Base-by-base conservation (phyloP, 176 grass and related monocot species). In the Aegilops speltoides region DNA sequence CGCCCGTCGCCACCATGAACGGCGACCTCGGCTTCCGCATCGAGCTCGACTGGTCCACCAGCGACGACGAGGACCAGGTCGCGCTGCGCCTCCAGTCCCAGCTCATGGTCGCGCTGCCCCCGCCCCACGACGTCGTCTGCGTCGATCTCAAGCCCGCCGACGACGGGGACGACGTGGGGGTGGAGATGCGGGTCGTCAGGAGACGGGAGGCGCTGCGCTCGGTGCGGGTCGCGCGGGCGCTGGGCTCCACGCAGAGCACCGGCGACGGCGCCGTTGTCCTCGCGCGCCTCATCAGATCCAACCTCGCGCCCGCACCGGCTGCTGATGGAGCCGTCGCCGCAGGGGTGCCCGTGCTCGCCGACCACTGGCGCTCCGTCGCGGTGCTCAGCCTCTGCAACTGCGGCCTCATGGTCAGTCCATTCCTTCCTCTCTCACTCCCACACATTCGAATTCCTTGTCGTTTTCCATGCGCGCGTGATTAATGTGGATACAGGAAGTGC, bases 1-100 rank as follows among this genome's bases (percentile, higher is more conserved):
- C 86, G 5, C 81, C 81, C 43, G 65, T 80, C 25, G 66, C 90
- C 24, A 76, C 85, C 68, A 71, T 69, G 2, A 63, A 83, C 72
- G 67, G 69, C 13, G 90, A 96, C 79, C 59, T 94, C 48, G 92
- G 92, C 13, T 94, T 96, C 82, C 88, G 97, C 82, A 98, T 98
- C 90, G 85, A 93, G 29, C 92, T 98, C 31, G 97, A 96, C 38
- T 94, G 92, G 97, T 96, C 92, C 24, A 75, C 90, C 3, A 81
- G 88, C 41, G 94, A 98, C 48, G 90, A 98, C 40, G 97, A 98
- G 83, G 97, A 96, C 31, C 92, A 95, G 59, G 92, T 95, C 33
- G 94, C 94, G 22, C 90, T 98, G 24, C 97, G 97, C 15, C 92
- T 98, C 83, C 92, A 96, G 81, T 98, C 97, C 3, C 92, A 98